Evolutionary conservation across 2,329 filamentous ascomycete species (phyloP), one percentile per base, ranked within the genome.

Genomic region (Aspergillus ibericus): DNA sequence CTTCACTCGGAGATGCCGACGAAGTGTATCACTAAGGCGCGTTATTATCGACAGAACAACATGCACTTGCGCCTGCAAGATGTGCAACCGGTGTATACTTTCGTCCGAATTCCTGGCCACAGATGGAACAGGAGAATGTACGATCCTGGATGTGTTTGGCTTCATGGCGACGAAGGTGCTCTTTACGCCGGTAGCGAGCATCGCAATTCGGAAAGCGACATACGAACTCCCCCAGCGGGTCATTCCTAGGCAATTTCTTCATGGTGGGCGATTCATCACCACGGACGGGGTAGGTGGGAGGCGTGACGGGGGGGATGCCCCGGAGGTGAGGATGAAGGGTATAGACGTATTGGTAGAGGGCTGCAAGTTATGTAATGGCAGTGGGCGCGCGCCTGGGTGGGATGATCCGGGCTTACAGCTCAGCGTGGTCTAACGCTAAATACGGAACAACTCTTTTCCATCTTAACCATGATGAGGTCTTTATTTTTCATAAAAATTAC

Each of bases 81-180:
- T 27, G 6, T 15, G 35, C 10, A 51, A 2, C n/a, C 53, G 8
- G 2, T 38, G 15, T 18, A 18, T 62, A 70, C 67, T 61, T 66
- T 49, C 68, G 48, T 18, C 53, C 44, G 47, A 68, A 68, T 27
- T 25, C 42, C 3, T 57, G 56, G 32, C 38, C 35, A 47, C 67
- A 70, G 2, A 32, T 52, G 5, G 60, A 50, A 48, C 67, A 70
- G 12, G 6, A 6, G 16, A 62, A 61, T 6, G 9, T 10, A 27
- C 60, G 63, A 1, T 54, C 52, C 20, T 53, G 51, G n/a, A 10
- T 15, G 29, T 72, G 68, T 53, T 63, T 59, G 25, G 36, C 35
- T 49, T 59, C 44, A 44, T 72, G 69, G 22, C 69, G 67, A 5
- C 38, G 56, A 3, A 71, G 50, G 42, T 72, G 69, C 51, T 68